Evolutionary conservation across 140 eudicot species (phyloP).

Genomic region (Bidens hawaiensis): DNA sequence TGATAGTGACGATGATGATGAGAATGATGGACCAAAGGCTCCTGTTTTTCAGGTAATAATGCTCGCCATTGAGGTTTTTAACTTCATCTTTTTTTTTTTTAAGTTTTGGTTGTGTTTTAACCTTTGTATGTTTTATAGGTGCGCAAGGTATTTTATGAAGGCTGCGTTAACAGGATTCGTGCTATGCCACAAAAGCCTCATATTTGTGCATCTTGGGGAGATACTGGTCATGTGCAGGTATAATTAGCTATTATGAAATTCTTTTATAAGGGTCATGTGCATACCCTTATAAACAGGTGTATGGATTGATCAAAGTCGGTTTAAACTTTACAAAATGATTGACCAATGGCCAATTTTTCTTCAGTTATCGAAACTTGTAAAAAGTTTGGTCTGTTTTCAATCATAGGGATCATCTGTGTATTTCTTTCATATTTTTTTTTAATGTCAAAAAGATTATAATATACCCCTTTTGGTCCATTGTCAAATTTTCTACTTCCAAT

Average conservation of each 20-base stretch:
- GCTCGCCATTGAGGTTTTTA: background rate
- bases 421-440: background rate
- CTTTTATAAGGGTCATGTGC: too few relatives aligned
- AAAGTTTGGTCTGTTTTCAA: too few relatives aligned
- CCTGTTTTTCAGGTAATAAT: slow-evolving; percentile 69
- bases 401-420: too few relatives aligned
- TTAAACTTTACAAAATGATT: too few relatives aligned
- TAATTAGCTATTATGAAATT: background rate
- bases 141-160: slow-evolving; percentile 87
- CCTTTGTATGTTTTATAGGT: slow-evolving; percentile 37
- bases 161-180: slow-evolving; percentile 87
- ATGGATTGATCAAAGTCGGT: too few relatives aligned
- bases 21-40: slow-evolving; percentile 43
- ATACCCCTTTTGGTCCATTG: background rate
- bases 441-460: background rate
- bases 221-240: slow-evolving; percentile 95
- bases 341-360: too few relatives aligned
- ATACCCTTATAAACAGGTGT: too few relatives aligned
- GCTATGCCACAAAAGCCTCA: slow-evolving; percentile 90
- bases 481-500: background rate
- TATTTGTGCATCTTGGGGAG: slow-evolving; percentile 94
- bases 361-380: too few relatives aligned
- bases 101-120: background rate
- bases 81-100: too few relatives aligned
- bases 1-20: slow-evolving; percentile 66